A percentile compares a stretch with the other conserved stretches of the same genome.
phyloP scores from a whole-genome alignment of 1,284 basidiomycete genomes.

The Malassezia brasiliensis region DNA sequence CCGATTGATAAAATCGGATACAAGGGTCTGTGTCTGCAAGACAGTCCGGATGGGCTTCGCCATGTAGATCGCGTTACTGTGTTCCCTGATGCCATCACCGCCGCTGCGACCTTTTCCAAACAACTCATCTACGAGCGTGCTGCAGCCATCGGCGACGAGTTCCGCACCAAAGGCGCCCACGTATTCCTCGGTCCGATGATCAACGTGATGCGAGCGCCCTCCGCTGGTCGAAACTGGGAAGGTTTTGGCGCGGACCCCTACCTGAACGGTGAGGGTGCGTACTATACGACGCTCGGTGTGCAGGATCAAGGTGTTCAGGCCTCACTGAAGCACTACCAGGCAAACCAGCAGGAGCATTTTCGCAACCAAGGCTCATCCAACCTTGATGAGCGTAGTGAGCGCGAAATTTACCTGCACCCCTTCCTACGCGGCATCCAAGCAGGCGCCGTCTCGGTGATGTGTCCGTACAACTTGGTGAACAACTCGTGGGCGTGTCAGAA shows the following conservation, averaged over 20 bases:
- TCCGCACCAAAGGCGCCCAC: slow-evolving; percentile 68
- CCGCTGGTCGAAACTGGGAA: slow-evolving; percentile 72
- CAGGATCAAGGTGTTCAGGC: slow-evolving; percentile 41
- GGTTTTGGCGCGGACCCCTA: slow-evolving; percentile 48
- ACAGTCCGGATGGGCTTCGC: slow-evolving; percentile 57
- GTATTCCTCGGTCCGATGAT: slow-evolving; percentile 55
- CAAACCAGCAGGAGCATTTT: slow-evolving; percentile 45
- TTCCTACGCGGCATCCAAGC: slow-evolving; percentile 49
- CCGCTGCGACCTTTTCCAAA: slow-evolving; percentile 61
- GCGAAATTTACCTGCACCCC: slow-evolving; percentile 49
- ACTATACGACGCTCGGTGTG: slow-evolving; percentile 30
- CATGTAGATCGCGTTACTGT: slow-evolving; percentile 46
- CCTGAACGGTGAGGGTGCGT: slow-evolving; percentile 35
- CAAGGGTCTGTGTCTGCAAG: slow-evolving; percentile 60
- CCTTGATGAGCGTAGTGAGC: slow-evolving; percentile 66
- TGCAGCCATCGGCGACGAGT: slow-evolving; percentile 65
- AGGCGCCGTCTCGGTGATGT: slow-evolving; percentile 50
- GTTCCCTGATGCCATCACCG: slow-evolving; percentile 66
- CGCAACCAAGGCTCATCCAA: slow-evolving; percentile 32
- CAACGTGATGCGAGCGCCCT: slow-evolving; percentile 55
- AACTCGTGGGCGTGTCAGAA: slow-evolving; percentile 55
- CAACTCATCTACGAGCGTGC: slow-evolving; percentile 65
- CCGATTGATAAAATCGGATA: slow-evolving; percentile 57
- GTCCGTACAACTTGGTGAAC: slow-evolving; percentile 56
- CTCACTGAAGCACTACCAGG: slow-evolving; percentile 49